Evolutionary conservation across 805 yeast species (phyloP).

Genomic region (Candida sonorensis): DNA sequence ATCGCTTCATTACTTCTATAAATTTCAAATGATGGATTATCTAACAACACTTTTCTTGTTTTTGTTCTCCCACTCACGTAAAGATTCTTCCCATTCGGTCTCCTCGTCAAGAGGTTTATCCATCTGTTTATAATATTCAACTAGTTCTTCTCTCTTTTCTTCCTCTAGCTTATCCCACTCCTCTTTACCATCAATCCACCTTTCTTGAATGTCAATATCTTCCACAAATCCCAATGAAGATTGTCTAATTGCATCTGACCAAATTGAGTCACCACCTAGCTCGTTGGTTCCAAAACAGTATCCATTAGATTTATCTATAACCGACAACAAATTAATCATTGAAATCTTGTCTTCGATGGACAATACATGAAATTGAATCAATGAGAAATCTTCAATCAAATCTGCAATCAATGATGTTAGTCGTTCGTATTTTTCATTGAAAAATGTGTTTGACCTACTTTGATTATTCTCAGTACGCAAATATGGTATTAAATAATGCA

Average conservation of each 20-base stretch:
- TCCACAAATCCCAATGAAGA: conserved; percentile 46
- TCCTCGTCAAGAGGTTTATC: conserved; percentile 46
- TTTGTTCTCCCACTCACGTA: conserved; percentile 49
- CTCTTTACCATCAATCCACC: conserved; percentile 88
- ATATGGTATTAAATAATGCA: conserved; percentile 58
- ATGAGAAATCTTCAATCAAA: conserved; percentile 76
- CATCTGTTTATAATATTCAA: conserved; percentile 23
- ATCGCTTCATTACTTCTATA: too few relatives aligned
- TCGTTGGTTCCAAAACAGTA: conserved; percentile 90
- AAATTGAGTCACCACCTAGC: conserved; percentile 92
- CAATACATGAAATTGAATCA: conserved; percentile 83
- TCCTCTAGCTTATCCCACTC: conserved; percentile 62
- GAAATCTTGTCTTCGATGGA: conserved; percentile 87
- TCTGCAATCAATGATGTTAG: conserved; percentile 77
- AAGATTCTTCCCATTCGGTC: conserved; percentile 64
- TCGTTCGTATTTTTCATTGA: conserved; percentile 36
- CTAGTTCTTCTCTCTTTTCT: conserved; percentile 35
- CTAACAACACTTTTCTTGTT: conserved; percentile 7
- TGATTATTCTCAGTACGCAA: conserved; percentile 69
- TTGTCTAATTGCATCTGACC: conserved; percentile 94
- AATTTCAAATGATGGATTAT: background rate
- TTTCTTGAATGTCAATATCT: conserved; percentile 76
- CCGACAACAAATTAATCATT: conserved; percentile 75
- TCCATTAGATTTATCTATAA: conserved; percentile 88
- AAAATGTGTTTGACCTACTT: conserved; percentile 49